Evolutionary conservation across 1,139 yeast genomes (phyloP).

Genomic region (Kodamaea alishanica): DNA sequence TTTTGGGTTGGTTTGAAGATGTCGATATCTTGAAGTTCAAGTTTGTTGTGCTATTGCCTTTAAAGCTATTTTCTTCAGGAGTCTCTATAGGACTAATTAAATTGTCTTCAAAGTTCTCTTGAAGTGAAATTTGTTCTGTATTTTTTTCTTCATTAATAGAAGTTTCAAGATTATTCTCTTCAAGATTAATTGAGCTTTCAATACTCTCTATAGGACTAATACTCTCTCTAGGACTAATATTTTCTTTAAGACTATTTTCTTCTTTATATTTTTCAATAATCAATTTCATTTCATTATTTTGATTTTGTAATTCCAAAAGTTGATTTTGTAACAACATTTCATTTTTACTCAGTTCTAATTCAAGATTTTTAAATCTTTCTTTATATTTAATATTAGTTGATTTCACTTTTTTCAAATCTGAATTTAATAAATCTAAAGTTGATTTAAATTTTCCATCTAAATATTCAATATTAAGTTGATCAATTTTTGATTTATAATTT

Average conservation of each 20-base stretch:
- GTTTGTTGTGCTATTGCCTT: no score
- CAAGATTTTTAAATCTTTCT: slow-evolving; percentile 18
- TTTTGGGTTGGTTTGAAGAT: slow-evolving; percentile 7
- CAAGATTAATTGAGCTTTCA: slow-evolving; percentile 5
- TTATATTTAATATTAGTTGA: slow-evolving; percentile 17
- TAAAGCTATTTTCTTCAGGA: no score
- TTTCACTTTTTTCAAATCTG: slow-evolving; percentile 21
- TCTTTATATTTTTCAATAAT: no score
- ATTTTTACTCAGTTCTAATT: slow-evolving; percentile 17
- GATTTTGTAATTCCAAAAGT: no score
- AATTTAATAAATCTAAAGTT: slow-evolving; percentile 19
- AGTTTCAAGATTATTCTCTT: neutral
- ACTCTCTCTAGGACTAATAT: no score
- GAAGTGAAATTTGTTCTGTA: slow-evolving; percentile 1
- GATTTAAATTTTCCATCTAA: slow-evolving; percentile 24
- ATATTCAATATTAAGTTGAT: slow-evolving; percentile 28
- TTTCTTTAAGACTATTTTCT: no score
- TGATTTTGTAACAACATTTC: no score
- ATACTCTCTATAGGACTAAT: slow-evolving; percentile 2
- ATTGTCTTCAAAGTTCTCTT: neutral
- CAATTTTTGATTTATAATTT: slow-evolving; percentile 26
- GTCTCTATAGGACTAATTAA: no score
- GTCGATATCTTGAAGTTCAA: slow-evolving; percentile 7
- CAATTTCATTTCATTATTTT: no score
- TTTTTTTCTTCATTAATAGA: neutral